Base-by-base conservation (phyloP, 495 filamentous ascomycete genomes). In the Trichoderma orchidacearum region DNA sequence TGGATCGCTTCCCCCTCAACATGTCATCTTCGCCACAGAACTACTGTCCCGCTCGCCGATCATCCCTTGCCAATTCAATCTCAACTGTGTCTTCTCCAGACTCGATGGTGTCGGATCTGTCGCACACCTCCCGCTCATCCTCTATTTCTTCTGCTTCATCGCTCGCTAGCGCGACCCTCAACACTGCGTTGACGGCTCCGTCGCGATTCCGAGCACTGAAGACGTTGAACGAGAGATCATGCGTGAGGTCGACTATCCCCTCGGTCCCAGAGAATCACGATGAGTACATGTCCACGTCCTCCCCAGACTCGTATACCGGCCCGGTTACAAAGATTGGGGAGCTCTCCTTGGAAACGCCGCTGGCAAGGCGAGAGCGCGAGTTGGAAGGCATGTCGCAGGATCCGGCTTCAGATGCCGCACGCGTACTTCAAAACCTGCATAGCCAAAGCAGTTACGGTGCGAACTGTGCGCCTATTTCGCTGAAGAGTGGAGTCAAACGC, bases 81-180 rank as follows among this genome's bases (percentile, higher is more conserved):
- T 93, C 89, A 3, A 84, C 82, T 29, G 77, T 81, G 36, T 94
- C 89, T 53, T 94, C 89, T 32, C 90, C 90, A 41, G 90, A 95
- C 62, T 94, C 89, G 56, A 91, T 93, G 88, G 73, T 94, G 25
- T 93, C 88, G 51, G 90, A 94, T 69, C 82, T 76, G 51, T 91
- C 86, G 35, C 81, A 79, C 59, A 79, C 83, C 57, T 89, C 85
- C 61, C 78, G 84, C 56, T 87, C 84, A 34, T 89, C 85, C 61
- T 87, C 85, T 1, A 81, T 86, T 68, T 87, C 84, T 17, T 86
- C 83, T 60, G 83, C 74, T 65, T 83, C 85, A 45, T 87, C 83
- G 53, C 74, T 77, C 59, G 74, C 75, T 61, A 77, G 74, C 75
- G 85, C 83, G 79, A 80, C 83, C 62, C 69, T 79, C 72, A 57